These are phyloP conservation scores for Pseudonectria foliicola DNA, from an alignment of 2,329 filamentous ascomycete species.

Conservation along the genomic window DNA sequence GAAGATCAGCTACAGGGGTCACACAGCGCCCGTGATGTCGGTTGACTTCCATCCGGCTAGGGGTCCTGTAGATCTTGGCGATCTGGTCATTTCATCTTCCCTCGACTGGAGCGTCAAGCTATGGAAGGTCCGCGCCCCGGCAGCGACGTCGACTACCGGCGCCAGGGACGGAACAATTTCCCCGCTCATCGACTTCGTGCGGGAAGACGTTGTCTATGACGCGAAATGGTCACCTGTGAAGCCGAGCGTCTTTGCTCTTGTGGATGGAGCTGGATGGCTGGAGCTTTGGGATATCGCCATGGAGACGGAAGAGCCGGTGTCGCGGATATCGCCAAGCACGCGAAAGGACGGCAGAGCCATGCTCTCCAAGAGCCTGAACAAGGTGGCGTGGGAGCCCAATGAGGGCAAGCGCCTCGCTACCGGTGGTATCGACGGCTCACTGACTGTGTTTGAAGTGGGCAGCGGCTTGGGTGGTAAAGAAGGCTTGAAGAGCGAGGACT, in stretches of 20 bases:
- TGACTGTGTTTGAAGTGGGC: constrained; percentile 91
- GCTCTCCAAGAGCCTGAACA: constrained; percentile 83
- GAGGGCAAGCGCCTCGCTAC: constrained; percentile 84
- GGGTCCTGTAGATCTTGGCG: constrained; percentile 88
- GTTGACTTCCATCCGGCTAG: constrained; percentile 91
- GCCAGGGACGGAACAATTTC: constrained; percentile 48
- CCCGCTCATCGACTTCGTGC: constrained; percentile 81
- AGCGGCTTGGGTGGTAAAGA: constrained; percentile 78
- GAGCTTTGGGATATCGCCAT: constrained; percentile 94
- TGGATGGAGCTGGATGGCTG: constrained; percentile 85
- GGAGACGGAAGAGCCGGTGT: constrained; percentile 86
- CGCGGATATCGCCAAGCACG: constrained; percentile 65
- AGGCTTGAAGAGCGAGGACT: constrained; percentile 76
- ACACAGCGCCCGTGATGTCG: constrained; percentile 91
- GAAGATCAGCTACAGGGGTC: constrained; percentile 79
- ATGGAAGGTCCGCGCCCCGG: constrained; percentile 85
- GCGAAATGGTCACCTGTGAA: constrained; percentile 91
- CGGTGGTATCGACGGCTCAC: constrained; percentile 82
- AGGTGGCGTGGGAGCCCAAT: constrained; percentile 84
- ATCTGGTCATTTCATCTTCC: constrained; percentile 84
- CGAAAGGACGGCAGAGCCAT: constrained; percentile 59
- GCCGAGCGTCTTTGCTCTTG: constrained; percentile 88
- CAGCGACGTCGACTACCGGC: constrained; percentile 58
- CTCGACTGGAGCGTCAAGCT: constrained; percentile 97
- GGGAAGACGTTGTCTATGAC: constrained; percentile 96